Evolutionary conservation across 768 basidiomycete genomes (phyloP).

Genomic region (Rhodotorula babjevae): DNA sequence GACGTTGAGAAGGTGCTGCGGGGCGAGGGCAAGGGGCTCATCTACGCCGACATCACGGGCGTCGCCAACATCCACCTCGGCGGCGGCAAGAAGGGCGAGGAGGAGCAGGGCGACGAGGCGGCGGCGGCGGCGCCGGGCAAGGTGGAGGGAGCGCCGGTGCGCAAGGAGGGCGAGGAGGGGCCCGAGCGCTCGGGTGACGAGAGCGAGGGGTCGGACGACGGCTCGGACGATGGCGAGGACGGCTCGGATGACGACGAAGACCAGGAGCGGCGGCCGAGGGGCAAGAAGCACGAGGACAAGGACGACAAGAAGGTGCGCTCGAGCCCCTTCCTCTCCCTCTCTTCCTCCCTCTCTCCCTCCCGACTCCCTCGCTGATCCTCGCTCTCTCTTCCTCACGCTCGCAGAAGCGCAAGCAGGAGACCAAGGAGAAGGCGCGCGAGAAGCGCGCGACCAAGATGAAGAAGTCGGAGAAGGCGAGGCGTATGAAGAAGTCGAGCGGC

Average conservation of each 20-base stretch:
- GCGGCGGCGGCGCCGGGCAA: conserved; percentile 49
- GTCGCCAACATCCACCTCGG: conserved; percentile 49
- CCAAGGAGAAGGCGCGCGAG: conserved; percentile 32
- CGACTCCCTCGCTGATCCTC: background rate
- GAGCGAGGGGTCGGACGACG: conserved; percentile 44
- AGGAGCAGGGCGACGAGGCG: conserved; percentile 37
- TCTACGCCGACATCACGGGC: conserved; percentile 83
- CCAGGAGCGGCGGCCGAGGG: conserved; percentile 62
- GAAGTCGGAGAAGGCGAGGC: conserved; percentile 32
- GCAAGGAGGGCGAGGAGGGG: conserved; percentile 44
- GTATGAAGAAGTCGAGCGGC: conserved; percentile 23
- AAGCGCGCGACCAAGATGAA: conserved; percentile 36
- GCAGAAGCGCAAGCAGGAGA: conserved; percentile 32
- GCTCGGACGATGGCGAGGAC: conserved; percentile 43
- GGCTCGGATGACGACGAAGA: conserved; percentile 43
- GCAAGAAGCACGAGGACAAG: conserved; percentile 56
- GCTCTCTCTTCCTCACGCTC: no score
- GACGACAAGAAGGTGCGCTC: conserved; percentile 37
- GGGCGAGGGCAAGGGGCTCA: conserved; percentile 68
- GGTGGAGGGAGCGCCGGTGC: no score
- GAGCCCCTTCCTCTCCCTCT: no score
- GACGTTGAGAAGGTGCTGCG: conserved; percentile 70
- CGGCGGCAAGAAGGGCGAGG: conserved; percentile 13
- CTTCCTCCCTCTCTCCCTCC: background rate
- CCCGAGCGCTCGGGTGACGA: conserved; percentile 42